phyloP scores from a whole-genome alignment of 495 filamentous ascomycete species.

The Thermochaetoides thermophila region DNA sequence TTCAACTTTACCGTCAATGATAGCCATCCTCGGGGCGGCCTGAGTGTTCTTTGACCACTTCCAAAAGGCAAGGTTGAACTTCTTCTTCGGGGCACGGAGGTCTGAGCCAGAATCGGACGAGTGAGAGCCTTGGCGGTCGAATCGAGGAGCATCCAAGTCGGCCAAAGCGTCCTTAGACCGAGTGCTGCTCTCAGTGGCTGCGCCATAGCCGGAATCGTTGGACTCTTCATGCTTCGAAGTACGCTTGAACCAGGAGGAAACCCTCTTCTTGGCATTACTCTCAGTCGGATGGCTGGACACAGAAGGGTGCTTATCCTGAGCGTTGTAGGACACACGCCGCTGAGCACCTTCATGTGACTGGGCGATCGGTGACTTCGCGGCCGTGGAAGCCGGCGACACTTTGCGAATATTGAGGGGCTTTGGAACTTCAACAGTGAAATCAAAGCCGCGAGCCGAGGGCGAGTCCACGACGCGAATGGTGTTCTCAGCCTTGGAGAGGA shows the following conservation, averaged over 20 bases:
- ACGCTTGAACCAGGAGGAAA: slow-evolving; percentile 52
- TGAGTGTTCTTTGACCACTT: slow-evolving; percentile 27
- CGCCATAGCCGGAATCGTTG: slow-evolving; percentile 11
- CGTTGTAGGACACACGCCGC: slow-evolving; percentile 3
- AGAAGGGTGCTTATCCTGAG: background rate
- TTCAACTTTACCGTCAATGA: slow-evolving; percentile 23
- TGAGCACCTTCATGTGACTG: background rate
- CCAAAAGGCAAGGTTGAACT: slow-evolving; percentile 33
- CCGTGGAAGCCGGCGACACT: slow-evolving; percentile 1
- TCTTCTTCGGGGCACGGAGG: slow-evolving; percentile 25
- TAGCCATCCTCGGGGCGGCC: slow-evolving; percentile 20
- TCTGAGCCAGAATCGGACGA: background rate
- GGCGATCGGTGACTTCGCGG: background rate
- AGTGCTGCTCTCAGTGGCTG: slow-evolving; percentile 5
- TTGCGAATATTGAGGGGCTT: slow-evolving; percentile 43
- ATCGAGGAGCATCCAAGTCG: background rate
- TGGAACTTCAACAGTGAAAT: slow-evolving; percentile 6
- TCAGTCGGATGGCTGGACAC: slow-evolving; percentile 1
- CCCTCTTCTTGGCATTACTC: slow-evolving; percentile 32
- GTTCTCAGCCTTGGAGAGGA: slow-evolving; percentile 21
- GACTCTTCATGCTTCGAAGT: slow-evolving; percentile 29
- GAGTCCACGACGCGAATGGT: slow-evolving; percentile 38
- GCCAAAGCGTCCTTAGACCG: slow-evolving; percentile 2
- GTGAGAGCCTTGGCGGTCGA: background rate
- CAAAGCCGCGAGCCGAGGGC: slow-evolving; percentile 11